A percentile compares a stretch with the other conserved stretches of the same genome.
These are phyloP conservation scores for Saraca asoca DNA, from an alignment of 331 rosid genomes.

Conservation along the genomic window DNA sequence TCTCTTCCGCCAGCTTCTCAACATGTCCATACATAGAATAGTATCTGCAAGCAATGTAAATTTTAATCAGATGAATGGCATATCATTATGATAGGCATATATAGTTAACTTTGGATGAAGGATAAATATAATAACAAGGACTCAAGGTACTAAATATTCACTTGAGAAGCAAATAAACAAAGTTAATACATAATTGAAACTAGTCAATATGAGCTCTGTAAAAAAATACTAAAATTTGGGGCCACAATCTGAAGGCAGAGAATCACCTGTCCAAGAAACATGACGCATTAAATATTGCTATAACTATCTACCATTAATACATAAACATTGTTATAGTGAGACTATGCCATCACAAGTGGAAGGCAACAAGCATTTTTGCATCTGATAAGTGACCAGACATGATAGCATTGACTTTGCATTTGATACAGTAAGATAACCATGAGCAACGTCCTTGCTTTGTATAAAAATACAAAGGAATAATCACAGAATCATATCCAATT, in stretches of 20 bases:
- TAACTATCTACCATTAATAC: constrained; percentile 41
- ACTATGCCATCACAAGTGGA: constrained; percentile 33
- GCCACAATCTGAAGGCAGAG: constrained; percentile 29
- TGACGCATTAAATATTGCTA: constrained; percentile 29
- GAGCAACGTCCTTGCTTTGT: constrained; percentile 15
- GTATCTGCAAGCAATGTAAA: constrained; percentile 49
- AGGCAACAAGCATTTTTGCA: constrained; percentile 27
- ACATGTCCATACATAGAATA: constrained; percentile 92
- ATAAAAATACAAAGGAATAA: constrained; percentile 22
- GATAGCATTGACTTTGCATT: constrained; percentile 31
- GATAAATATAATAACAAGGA: too few species aligned
- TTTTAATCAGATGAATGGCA: constrained; percentile 18
- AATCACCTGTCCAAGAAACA: background rate
- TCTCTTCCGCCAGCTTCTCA: constrained; percentile 81
- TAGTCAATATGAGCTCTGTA: too few species aligned
- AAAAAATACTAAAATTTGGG: constrained; percentile 10
- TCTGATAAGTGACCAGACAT: constrained; percentile 31
- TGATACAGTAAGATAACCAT: constrained; percentile 25
- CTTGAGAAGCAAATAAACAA: too few species aligned
- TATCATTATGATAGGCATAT: constrained; percentile 1
- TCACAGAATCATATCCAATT: constrained; percentile 23
- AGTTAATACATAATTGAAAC: too few species aligned
- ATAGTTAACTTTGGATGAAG: background rate
- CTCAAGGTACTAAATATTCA: too few species aligned
- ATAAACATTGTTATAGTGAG: constrained; percentile 33